Evolutionary conservation across 176 grass and related monocot genomes (phyloP), one percentile per base, ranked within the genome.

Genomic region (Poa annua): DNA sequence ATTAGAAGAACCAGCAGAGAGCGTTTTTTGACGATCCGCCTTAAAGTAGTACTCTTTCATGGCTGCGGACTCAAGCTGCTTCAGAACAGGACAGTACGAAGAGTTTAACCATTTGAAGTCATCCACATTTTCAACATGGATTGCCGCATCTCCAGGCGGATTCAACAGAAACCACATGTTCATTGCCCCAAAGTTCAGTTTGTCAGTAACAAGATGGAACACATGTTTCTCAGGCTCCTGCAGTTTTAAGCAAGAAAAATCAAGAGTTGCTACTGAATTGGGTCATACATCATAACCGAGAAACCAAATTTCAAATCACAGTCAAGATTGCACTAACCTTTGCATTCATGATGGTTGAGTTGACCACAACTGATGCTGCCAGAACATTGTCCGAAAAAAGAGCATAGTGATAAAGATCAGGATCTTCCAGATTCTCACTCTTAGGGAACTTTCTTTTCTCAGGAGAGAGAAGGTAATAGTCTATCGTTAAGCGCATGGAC

Each of bases 131-230:
- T 92, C 90, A 62, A 92, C 90, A 79, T 92, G 79, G 57, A 92
- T 88, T 34, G 90, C 71, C 70, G 90, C 90, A 8, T 89, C 84
- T 34, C 83, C 80, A 71, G 86, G 90, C 32, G 90, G 90, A 85
- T 92, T 92, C 75, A 92, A 85, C 52, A 92, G 83, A 83, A 92
- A 92, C 90, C 86, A 92, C 90, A 92, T 92, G 80, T 86, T 92
- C 90, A 92, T 89, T 57, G 90, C 86, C 56, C 83, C 90, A 49
- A 92, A 92, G 63, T 92, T 92, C 80, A 92, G 76, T 56, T 92
- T 92, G 65, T 92, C 90, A 56, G 90, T 92, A 74, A 92, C 90
- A 36, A 92, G 67, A 92, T 92, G 90, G 67, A 92, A 92, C 16
- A 92, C 86, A 86, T 92, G 90, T 66, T 92, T 92, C 71, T 92